Evolutionary conservation across 1,284 basidiomycete genomes (phyloP), one percentile per base, ranked within the genome.

Genomic region (Grifola frondosa): DNA sequence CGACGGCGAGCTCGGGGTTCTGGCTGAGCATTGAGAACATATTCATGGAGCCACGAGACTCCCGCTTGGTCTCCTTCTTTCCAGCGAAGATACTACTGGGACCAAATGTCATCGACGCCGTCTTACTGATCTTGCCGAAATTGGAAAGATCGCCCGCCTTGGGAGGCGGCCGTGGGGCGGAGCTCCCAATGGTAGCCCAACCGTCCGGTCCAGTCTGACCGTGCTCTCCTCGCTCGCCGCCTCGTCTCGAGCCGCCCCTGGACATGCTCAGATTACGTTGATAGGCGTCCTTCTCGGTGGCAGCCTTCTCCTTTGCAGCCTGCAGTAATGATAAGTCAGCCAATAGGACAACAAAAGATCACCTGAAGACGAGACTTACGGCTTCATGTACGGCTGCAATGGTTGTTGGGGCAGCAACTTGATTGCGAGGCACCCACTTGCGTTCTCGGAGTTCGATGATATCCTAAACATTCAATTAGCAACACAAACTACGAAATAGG

Each of bases 301-400:
- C 69, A 42, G 77, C 82, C 62, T 85, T 85, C 68, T 91, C 88
- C 60, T 84, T 77, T 20, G 77, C 78, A 42, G 78, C 82, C 75
- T 85, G 74, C 15, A 17, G 48, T 31, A 40, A 48, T n/a, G 48
- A 40, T 40, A 34, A 39, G 44, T 21, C 22, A 29, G 37, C 7
- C 49, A 9, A 30, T 30, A 19, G 28, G 4, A 43, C 5, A 8
- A 40, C n/a, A 42, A 38, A 21, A 25, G 15, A 15, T 15, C n/a
- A 72, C 83, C 53, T 65, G 91, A 90, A n/a, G n/a, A 5, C 11
- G n/a, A 40, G 78, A 77, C 48, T 66, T 92, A 87, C 62, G 94
- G 80, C 77, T 66, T 94, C 88, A 61, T 96, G 93, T 30, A 97
- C 80, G 58, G 93, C 85, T 35, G 92, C 89, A 53, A 97, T 84